Conservation (phyloP, 208 protist genomes). For the Phytomonas serpens region DNA sequence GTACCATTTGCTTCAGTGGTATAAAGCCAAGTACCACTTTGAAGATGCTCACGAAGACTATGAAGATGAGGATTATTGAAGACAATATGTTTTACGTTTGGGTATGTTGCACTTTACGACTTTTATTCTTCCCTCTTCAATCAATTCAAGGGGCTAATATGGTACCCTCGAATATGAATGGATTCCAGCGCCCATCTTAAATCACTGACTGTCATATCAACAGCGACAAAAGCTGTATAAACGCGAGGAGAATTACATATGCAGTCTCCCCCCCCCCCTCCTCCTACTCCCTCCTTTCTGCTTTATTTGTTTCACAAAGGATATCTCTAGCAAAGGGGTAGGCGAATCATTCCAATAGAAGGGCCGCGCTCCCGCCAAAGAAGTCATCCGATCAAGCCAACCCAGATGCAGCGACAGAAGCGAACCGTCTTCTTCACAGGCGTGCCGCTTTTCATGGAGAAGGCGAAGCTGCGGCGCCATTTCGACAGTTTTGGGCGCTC, state of each 20-base stretch:
- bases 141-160: background rate
- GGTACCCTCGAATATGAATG: background rate
- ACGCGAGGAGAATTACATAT: background rate
- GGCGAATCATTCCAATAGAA: background rate
- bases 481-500: slow-evolving; percentile 83
- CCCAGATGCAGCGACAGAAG: slow-evolving; percentile 15
- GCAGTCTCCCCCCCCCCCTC: background rate
- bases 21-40: slow-evolving; percentile 28
- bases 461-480: slow-evolving; percentile 50
- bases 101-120: background rate
- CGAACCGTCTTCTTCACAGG: slow-evolving; percentile 77
- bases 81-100: background rate
- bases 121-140: background rate
- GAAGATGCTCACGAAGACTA: slow-evolving; percentile 73
- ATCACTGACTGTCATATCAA: background rate
- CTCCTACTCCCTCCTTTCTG: no score
- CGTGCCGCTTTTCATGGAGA: slow-evolving; percentile 60
- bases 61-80: slow-evolving; percentile 28
- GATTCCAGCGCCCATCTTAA: background rate
- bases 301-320: background rate
- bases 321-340: background rate
- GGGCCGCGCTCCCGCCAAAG: background rate
- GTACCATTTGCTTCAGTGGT: slow-evolving; percentile 50
- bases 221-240: background rate
- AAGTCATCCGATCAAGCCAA: background rate